Conservation (phyloP, 2,329 filamentous ascomycete genomes). For the Cadophora sp. region DNA sequence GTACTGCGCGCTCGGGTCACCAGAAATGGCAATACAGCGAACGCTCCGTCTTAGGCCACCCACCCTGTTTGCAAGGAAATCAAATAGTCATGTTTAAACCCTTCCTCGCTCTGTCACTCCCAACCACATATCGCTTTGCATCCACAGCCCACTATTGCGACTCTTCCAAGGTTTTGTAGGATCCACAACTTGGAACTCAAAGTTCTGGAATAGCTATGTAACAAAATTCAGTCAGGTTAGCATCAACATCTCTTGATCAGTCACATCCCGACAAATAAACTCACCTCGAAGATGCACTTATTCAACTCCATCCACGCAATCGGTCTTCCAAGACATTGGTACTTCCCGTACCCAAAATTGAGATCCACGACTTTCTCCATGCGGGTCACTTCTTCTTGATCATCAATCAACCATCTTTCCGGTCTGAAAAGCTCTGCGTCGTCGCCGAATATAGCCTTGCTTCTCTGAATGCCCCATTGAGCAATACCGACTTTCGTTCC, state of each 20-base stretch:
- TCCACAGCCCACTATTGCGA: conserved; percentile 25
- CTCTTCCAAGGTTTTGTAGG: conserved; percentile 29
- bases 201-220: conserved; percentile 24
- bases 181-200: conserved; percentile 31
- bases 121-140: conserved; percentile 28
- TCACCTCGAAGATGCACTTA: conserved; percentile 56
- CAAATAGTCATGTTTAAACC: neutral
- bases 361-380: conserved; percentile 51
- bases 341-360: conserved; percentile 54
- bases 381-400: conserved; percentile 20
- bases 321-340: conserved; percentile 54
- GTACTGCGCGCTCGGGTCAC: too few species aligned
- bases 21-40: too few species aligned
- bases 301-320: conserved; percentile 57
- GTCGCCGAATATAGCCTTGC: conserved; percentile 41
- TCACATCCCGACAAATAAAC: conserved; percentile 13
- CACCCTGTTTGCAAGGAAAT: neutral
- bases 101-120: conserved; percentile 16
- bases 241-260: neutral
- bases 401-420: conserved; percentile 53
- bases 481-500: too few species aligned
- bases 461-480: too few species aligned
- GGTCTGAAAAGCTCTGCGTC: conserved; percentile 54
- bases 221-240: neutral
- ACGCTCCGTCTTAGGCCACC: too few species aligned